Evolutionary conservation across 225 moss, liverwort and hornwort genomes (phyloP), one percentile per base, ranked within the genome.

Genomic region (Physcomitrium patens): DNA sequence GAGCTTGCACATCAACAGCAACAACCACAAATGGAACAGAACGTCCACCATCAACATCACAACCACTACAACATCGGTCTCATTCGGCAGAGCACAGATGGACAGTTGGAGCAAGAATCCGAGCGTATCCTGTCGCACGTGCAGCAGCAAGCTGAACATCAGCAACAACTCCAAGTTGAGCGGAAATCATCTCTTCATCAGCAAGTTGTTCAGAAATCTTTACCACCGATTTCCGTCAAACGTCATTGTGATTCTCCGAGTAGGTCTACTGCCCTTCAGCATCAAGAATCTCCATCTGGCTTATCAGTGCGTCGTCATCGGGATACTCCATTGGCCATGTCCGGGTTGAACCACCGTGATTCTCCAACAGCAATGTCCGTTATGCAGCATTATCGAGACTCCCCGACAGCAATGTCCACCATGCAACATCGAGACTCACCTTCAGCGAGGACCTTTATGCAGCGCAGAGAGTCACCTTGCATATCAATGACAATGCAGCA

Each of bases 81-180:
- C 12, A 74, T 82, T 28, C 85, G 81, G 45, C 87, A 82, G 80
- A 78, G 67, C 10, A 15, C 76, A 2, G 85, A 85, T 10, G 88
- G 80, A 0, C 88, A 88, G 50, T n/a, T 85, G 73, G 85, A 81
- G 70, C 82, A 87, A 27, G 89, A 94, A 67, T 85, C 92, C 0
- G 94, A 94, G 58, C 92, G 90, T 44, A 77, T 90, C 5, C 86
- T 93, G 55, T 87, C 85, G 4, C 92, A 89, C 23, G 86, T 92
- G 63, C 92, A 89, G 52, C 84, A 85, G 23, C 82, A 82, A 2
- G 73, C 23, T 19, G 79, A 89, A 28, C 82, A 82, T 10, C 77
- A 82, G 44, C 83, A 83, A 52, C 82, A 83, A 18, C 47, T 54
- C 15, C 67, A 71, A 56, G 15, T 67, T n/a, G 71, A 83, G 27